Percentiles rank a stretch among this genome's conserved stretches.
Conservation (phyloP, 768 basidiomycete species). For the Pleurotus eryngii region DNA sequence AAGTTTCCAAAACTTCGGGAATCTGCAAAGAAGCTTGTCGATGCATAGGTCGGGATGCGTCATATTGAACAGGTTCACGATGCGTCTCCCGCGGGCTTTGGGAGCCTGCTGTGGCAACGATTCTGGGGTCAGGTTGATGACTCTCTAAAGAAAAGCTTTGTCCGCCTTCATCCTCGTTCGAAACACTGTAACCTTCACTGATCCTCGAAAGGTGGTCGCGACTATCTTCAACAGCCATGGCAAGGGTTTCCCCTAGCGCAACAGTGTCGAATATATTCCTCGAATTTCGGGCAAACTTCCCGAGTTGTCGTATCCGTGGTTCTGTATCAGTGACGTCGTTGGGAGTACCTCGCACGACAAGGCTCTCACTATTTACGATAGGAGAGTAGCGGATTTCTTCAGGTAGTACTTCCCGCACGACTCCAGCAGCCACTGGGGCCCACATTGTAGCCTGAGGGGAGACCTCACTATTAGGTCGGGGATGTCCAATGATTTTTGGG, state of each 20-base stretch:
- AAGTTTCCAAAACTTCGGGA: slow-evolving; percentile 1
- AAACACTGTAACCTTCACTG: slow-evolving; percentile 34
- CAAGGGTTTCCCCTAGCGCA: slow-evolving; percentile 18
- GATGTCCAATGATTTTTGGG: slow-evolving; percentile 27
- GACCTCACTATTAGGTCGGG: slow-evolving; percentile 33
- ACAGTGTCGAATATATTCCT: slow-evolving; percentile 42
- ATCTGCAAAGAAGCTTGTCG: slow-evolving; percentile 14
- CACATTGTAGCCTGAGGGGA: slow-evolving; percentile 47
- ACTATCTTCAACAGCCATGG: slow-evolving; percentile 12
- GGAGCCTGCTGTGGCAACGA: neutral
- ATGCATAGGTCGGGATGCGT: slow-evolving; percentile 27
- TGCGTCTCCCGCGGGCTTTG: slow-evolving; percentile 11
- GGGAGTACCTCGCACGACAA: neutral
- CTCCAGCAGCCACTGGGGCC: slow-evolving; percentile 44
- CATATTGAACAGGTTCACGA: slow-evolving; percentile 34
- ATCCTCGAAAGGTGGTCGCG: slow-evolving; percentile 47
- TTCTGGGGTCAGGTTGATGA: neutral
- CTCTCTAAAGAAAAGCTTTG: neutral
- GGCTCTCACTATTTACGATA: slow-evolving; percentile 26
- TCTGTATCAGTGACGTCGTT: neutral
- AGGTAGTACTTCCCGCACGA: slow-evolving; percentile 42
- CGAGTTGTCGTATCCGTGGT: neutral
- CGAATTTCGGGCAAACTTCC: slow-evolving; percentile 18
- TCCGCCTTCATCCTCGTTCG: slow-evolving; percentile 5
- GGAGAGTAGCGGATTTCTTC: slow-evolving; percentile 49